Conservation (phyloP, 768 basidiomycete genomes). For the Lactarius hatsudake region DNA sequence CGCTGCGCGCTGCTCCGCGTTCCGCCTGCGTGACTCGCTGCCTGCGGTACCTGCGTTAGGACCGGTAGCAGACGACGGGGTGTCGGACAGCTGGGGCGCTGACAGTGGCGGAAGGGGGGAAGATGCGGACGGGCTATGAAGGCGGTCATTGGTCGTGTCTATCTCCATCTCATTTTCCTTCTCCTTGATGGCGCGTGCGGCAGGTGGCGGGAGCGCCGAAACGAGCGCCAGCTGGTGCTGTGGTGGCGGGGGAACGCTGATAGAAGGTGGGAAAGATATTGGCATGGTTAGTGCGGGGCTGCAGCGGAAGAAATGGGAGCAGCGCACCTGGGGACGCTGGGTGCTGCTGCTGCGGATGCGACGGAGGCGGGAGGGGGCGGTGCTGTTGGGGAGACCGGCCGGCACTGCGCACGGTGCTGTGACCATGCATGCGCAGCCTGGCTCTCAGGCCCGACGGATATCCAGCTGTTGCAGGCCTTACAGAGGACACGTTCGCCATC, state of each 20-base stretch:
- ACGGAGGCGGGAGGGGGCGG: constrained; percentile 9
- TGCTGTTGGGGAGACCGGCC: constrained; percentile 34
- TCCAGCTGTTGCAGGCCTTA: constrained; percentile 65
- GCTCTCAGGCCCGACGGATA: constrained; percentile 58
- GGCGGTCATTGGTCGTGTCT: constrained; percentile 8
- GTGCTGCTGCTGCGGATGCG: background rate
- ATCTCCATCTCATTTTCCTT: background rate
- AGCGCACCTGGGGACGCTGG: constrained; percentile 16
- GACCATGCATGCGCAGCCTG: constrained; percentile 69
- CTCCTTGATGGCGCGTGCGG: constrained; percentile 17
- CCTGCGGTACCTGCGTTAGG: background rate
- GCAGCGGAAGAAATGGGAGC: background rate
- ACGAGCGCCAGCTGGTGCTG: constrained; percentile 37
- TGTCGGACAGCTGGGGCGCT: background rate
- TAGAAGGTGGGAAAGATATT: background rate
- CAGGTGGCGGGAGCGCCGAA: constrained; percentile 30
- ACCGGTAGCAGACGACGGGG: constrained; percentile 7
- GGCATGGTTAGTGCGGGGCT: background rate
- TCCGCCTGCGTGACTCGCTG: constrained; percentile 67
- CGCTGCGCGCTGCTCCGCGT: constrained; percentile 77
- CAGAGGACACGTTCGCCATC: constrained; percentile 72
- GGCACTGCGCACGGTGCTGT: constrained; percentile 57
- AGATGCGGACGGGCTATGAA: constrained; percentile 5
- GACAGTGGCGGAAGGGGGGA: constrained; percentile 7
- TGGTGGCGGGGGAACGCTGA: constrained; percentile 36